Base-by-base conservation (phyloP, 768 basidiomycete species). In the Trametes villosa region DNA sequence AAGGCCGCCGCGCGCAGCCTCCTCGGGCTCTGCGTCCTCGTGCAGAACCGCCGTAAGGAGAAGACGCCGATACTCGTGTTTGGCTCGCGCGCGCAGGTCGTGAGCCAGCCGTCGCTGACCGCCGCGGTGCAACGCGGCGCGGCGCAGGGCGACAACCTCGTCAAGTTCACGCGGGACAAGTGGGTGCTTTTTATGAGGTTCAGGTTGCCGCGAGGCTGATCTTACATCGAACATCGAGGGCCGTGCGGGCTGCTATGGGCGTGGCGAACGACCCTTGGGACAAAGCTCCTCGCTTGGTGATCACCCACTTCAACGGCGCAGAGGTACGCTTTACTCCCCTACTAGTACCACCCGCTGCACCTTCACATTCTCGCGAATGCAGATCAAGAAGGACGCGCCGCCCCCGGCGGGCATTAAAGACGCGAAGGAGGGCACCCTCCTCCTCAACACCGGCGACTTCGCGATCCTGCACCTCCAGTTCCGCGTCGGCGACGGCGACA, bases 31-130 rank as follows among this genome's bases (percentile, higher is more conserved):
- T 9, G 24, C 15, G 58, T 59, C 15, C 45, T 59, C 18, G 58
- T 59, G 44, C 58, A 59, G 33, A 59, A 59, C 27, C 50, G 58
- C n/a, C 58, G 58, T 34, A 59, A 53, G 34, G 58, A 59, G 4
- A 46, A 46, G 18, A 17, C 15, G 1, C 50, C 58, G 26, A 45
- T 59, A 29, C 30, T 51, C 18, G 18, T 59, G 30, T 59, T 45
- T 15, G 58, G 31, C 22, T 46, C 58, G 15, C 50, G 51, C 26
- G 42, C 50, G 31, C 58, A 59, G 58, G 58, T 47, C 27, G 58
- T 59, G 33, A 38, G 58, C 31, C 34, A 47, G 12, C 31, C 50
- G 17, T 29, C 42, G 42, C 26, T 53, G 30, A 53, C 51, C 18
- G 24, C 9, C 20, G 33, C 50, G 8, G 51, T 59, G 9, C 9